phyloP scores from a whole-genome alignment of 225 moss, liverwort and hornwort species.

The Sphagnum contortum region DNA sequence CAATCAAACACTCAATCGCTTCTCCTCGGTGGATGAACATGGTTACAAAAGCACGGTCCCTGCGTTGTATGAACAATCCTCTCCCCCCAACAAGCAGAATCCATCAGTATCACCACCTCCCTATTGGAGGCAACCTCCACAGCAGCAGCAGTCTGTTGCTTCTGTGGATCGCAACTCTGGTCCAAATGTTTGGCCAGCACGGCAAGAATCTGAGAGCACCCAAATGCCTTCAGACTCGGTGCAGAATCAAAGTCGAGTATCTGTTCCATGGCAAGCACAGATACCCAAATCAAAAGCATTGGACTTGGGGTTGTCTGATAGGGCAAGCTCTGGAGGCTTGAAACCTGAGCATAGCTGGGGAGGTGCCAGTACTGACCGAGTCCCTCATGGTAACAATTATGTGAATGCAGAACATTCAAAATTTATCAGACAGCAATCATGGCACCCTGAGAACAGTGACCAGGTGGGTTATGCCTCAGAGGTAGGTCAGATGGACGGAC shows the following conservation, averaged over 20 bases:
- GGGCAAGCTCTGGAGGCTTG: too few species aligned
- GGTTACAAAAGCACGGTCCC: conserved; percentile 17
- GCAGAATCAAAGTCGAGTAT: conserved; percentile 26
- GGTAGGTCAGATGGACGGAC: conserved; percentile 8
- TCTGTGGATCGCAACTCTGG: conserved; percentile 28
- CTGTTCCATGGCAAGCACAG: conserved; percentile 66
- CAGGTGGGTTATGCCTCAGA: conserved; percentile 13
- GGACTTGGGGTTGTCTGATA: too few species aligned
- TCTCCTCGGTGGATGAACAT: conserved; percentile 70
- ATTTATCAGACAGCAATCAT: too few species aligned
- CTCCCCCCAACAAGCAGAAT: conserved; percentile 28
- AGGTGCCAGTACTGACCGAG: too few species aligned
- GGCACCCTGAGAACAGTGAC: too few species aligned
- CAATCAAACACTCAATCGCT: conserved; percentile 62
- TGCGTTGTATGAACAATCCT: conserved; percentile 37
- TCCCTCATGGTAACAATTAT: too few species aligned
- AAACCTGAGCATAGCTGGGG: too few species aligned
- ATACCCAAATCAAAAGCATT: conserved; percentile 16
- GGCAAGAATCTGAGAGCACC: conserved; percentile 46
- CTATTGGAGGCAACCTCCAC: conserved; percentile 71
- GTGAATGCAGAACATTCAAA: too few species aligned
- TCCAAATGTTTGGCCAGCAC: conserved; percentile 84
- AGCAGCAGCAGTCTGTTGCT: conserved; percentile 30
- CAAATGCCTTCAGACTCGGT: conserved; percentile 24
- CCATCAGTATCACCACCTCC: conserved; percentile 71